Evolutionary conservation across 2,329 filamentous ascomycete species (phyloP).

Genomic region (Calonectria montana): DNA sequence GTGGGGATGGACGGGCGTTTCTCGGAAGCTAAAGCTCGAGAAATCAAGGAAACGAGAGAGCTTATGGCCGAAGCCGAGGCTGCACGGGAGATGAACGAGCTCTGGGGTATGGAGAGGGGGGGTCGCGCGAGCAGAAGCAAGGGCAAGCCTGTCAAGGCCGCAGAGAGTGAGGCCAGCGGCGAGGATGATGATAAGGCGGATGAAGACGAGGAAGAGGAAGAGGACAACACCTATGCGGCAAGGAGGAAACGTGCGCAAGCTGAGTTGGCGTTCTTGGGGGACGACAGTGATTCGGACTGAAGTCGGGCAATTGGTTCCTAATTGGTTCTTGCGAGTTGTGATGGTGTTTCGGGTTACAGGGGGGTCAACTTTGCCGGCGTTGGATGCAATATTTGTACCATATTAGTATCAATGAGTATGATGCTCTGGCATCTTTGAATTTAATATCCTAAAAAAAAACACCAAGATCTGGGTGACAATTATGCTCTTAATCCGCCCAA

Average conservation of each 20-base stretch:
- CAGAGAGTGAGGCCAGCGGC: slow-evolving; percentile 46
- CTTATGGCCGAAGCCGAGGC: slow-evolving; percentile 85
- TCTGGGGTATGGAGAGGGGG: slow-evolving; percentile 73
- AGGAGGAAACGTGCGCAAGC: slow-evolving; percentile 60
- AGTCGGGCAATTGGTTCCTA: not conserved
- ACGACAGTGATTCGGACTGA: slow-evolving; percentile 74
- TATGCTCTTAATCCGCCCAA: slow-evolving; percentile 75
- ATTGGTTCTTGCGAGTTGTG: slow-evolving; percentile 11
- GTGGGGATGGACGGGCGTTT: slow-evolving; percentile 91
- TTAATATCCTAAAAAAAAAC: not conserved
- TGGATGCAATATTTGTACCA: not conserved
- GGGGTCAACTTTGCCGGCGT: not conserved
- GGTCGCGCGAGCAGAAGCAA: slow-evolving; percentile 56
- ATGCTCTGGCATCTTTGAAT: slow-evolving; percentile 2
- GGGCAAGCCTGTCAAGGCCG: slow-evolving; percentile 43
- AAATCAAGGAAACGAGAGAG: slow-evolving; percentile 90
- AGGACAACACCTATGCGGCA: slow-evolving; percentile 53
- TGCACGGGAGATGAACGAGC: slow-evolving; percentile 82
- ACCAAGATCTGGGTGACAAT: not conserved
- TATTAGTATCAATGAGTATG: not conserved
- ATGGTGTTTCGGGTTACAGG: not conserved
- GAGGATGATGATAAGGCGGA: slow-evolving; percentile 42
- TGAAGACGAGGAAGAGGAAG: slow-evolving; percentile 43
- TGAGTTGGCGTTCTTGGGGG: slow-evolving; percentile 74
- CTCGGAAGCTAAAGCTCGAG: slow-evolving; percentile 83